These are phyloP conservation scores for Exophiala viscosa DNA, from an alignment of 2,329 filamentous ascomycete genomes.

Conservation along the genomic window DNA sequence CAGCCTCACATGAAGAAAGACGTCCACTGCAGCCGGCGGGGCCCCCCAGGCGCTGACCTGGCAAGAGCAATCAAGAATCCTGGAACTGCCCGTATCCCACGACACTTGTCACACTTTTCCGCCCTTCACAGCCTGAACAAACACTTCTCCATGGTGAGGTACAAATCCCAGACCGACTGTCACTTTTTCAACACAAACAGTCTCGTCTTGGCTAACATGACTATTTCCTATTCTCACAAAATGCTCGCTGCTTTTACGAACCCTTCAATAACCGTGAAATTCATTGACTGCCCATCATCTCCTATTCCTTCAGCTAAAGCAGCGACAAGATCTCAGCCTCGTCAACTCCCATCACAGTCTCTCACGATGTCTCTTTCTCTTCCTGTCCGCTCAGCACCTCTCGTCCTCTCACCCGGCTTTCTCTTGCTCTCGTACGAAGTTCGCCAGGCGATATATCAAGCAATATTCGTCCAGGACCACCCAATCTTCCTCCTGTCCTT, in stretches of 20 bases:
- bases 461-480: background rate
- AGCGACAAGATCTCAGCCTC: background rate
- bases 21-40: too few species aligned
- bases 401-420: background rate
- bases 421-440: conserved; percentile 8
- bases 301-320: background rate
- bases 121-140: too few species aligned
- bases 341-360: background rate
- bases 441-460: conserved; percentile 8
- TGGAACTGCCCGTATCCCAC: too few species aligned
- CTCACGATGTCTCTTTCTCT: background rate
- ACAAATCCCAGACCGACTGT: background rate
- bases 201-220: too few species aligned
- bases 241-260: background rate
- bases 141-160: background rate
- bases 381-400: background rate
- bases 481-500: background rate
- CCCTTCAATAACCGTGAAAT: too few species aligned
- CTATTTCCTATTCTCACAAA: too few species aligned
- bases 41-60: too few species aligned
- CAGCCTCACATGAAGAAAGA: too few species aligned
- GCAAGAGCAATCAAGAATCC: too few species aligned
- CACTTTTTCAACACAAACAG: background rate
- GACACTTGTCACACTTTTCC: too few species aligned
- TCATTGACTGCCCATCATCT: too few species aligned